phyloP scores from a whole-genome alignment of 345 rosid genomes.

The Hibiscus trionum region DNA sequence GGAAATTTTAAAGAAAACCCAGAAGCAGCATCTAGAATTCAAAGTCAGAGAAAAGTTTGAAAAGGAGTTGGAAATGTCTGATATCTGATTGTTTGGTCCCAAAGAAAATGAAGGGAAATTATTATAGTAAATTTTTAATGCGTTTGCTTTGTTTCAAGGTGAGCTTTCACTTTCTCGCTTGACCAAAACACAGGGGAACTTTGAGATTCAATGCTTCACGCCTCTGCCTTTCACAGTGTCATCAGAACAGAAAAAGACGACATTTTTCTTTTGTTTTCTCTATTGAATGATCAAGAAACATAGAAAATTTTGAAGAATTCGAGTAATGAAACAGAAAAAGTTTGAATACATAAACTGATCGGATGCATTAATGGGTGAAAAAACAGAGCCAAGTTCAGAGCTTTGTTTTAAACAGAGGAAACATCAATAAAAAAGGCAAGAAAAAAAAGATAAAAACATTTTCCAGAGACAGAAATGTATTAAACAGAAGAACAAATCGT shows the following conservation, averaged over 20 bases:
- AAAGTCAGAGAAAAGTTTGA: slow-evolving; percentile 5
- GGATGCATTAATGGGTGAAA: not conserved
- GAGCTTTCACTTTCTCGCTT: not conserved
- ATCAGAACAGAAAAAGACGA: not conserved
- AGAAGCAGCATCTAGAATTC: slow-evolving; percentile 1
- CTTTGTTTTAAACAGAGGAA: too few relatives aligned
- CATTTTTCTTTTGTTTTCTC: not conserved
- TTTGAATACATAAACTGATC: not conserved
- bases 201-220: not conserved
- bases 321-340: not conserved
- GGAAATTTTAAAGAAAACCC: not conserved
- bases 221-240: slow-evolving; percentile 3
- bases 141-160: not conserved
- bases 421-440: too few relatives aligned
- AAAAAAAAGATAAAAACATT: not conserved
- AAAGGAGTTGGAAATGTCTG: not conserved
- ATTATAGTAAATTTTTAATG: not conserved
- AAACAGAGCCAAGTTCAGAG: too few relatives aligned
- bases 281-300: not conserved
- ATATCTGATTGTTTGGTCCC: slow-evolving; percentile 21
- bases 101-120: slow-evolving; percentile 16
- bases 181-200: slow-evolving; percentile 4
- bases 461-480: not conserved
- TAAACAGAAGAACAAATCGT: not conserved
- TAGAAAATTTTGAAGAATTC: not conserved